Evolutionary conservation across 2,329 filamentous ascomycete species (phyloP).

Genomic region (Colletotrichum musicola): DNA sequence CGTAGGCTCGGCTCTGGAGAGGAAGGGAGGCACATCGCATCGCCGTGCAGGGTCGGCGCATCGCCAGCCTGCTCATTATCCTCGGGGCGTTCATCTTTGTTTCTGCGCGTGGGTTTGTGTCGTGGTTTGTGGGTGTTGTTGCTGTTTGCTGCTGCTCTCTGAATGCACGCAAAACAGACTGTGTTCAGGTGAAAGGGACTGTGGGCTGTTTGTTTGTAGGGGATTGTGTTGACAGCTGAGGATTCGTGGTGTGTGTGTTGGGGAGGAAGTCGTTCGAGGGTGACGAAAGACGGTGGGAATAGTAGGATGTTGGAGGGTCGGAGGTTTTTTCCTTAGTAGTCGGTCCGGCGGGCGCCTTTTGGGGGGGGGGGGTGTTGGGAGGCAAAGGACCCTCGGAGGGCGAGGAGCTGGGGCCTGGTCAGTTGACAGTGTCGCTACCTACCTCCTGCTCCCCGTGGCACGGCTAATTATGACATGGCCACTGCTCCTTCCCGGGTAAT

Average conservation of each 20-base stretch:
- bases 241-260: neutral
- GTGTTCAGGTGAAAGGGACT: neutral
- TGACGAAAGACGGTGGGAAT: slow-evolving; percentile 21
- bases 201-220: neutral
- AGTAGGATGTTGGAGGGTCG: slow-evolving; percentile 9
- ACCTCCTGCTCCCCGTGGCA: slow-evolving; percentile 27
- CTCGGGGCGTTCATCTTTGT: slow-evolving; percentile 36
- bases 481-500: neutral
- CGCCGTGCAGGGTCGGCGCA: slow-evolving; percentile 32
- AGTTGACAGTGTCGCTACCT: slow-evolving; percentile 23
- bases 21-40: slow-evolving; percentile 35
- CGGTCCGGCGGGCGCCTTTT: slow-evolving; percentile 8
- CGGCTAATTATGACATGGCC: slow-evolving; percentile 37
- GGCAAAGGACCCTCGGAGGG: slow-evolving; percentile 21
- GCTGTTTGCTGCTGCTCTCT: neutral
- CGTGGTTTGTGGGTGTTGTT: neutral
- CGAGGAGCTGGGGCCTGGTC: slow-evolving; percentile 34
- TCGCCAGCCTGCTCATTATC: slow-evolving; percentile 37
- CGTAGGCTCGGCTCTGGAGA: slow-evolving; percentile 29
- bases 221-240: neutral
- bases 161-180: neutral
- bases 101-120: slow-evolving; percentile 1
- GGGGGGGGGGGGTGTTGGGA: slow-evolving; percentile 13
- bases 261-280: slow-evolving; percentile 7
- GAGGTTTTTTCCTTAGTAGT: slow-evolving; percentile 12